Evolutionary conservation across 2,329 filamentous ascomycete species (phyloP), one percentile per base, ranked within the genome.

Genomic region (Arachnomyces sp.): DNA sequence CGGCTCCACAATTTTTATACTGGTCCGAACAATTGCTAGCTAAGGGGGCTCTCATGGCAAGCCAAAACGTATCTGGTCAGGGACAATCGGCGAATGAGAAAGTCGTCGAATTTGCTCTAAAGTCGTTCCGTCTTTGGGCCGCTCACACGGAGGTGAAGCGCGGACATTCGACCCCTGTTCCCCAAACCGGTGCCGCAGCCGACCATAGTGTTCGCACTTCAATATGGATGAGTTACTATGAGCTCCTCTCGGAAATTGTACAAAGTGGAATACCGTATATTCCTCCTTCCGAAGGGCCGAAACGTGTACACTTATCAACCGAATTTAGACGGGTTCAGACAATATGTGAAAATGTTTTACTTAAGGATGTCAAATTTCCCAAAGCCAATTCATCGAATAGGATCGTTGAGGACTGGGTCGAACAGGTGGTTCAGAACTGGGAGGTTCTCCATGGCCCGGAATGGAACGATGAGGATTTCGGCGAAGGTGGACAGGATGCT

Each of bases 161-260:
- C 39, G 49, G 52, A n/a, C 43, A 51, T 30, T 44, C 49, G 4
- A 38, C 40, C 15, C 48, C 46, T 7, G n/a, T 45, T 12, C 29
- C 35, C 29, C 48, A 52, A 32, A 43, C 42, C 38, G 49, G 49
- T 14, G 48, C 47, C 34, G 34, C 43, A 16, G 44, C 50, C 0
- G 51, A 48, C n/a, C 43, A 53, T 14, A 48, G 45, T 3, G 51
- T 57, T 2, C 59, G 53, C 29, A 47, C 54, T 7, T 70, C 77
- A 31, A 79, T 94, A 33, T 95, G 89, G 89, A 80, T 76, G 52
- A 78, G 85, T 46, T 95, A 95, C 60, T 94, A 94, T 57, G 67
- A 77, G 33, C 77, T 83, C 1, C 66, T 95, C 13, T 93, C 88
- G 2, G 71, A 71, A n/a, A 77, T 94, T 28, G 62, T 95, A 5